Evolutionary conservation across 768 basidiomycete genomes (phyloP), one percentile per base, ranked within the genome.

Genomic region (Scleroderma bovista): DNA sequence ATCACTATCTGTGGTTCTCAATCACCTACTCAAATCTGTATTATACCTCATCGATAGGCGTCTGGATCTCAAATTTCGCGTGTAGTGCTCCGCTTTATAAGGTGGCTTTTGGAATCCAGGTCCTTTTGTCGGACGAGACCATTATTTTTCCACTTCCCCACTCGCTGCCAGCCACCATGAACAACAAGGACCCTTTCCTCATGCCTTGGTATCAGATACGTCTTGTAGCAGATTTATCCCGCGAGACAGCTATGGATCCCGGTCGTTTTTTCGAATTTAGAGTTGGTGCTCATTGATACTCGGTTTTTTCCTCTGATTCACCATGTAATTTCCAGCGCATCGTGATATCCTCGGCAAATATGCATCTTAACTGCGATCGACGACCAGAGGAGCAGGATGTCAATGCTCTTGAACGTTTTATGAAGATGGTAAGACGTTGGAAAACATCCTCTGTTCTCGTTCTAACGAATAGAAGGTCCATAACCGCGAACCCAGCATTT

Each of bases 11-110:
- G 34, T 53, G 48, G 45, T 49, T 48, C 46, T 62, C 50, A 52
- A 52, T 46, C 26, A 10, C 44, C 29, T 51, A 33, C 13, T 51
- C 9, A 44, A 23, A 32, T 22, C 10, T 37, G 44, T 55, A 51
- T 44, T 51, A n/a, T 55, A 61, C 33, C 31, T 19, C 17, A 33
- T 54, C 51, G 53, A 59, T 61, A 37, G 36, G 41, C 51, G 42
- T 45, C 47, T 29, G 26, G 13, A 3, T 4, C n/a, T 40, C 17
- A 5, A 40, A 17, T 11, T 20, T 40, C 3, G 7, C 17, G 3
- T 17, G 10, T 22, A n/a, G n/a, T n/a, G n/a, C n/a, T n/a, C n/a
- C n/a, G n/a, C n/a, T n/a, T n/a, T n/a, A n/a, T n/a, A n/a, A 36
- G 13, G n/a, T 5, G 13, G 26, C 9, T 29, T 9, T n/a, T 36